Evolutionary conservation across 495 filamentous ascomycete genomes (phyloP).

Genomic region (Penicillium pulvis): DNA sequence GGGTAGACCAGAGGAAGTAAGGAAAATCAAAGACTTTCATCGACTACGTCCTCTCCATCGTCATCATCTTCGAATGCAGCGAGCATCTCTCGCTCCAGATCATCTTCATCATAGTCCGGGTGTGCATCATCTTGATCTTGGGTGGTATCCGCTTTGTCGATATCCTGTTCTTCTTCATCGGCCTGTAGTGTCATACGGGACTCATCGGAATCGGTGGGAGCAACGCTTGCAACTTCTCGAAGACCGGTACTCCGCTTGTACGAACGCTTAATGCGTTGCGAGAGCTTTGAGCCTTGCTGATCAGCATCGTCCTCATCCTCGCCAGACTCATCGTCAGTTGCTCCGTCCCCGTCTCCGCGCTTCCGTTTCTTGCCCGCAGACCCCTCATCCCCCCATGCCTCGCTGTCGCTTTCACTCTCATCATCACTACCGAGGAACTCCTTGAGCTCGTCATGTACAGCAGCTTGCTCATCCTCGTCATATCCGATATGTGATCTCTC

Average conservation of each 20-base stretch:
- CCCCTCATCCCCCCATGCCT: constrained; percentile 33
- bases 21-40: constrained; percentile 29
- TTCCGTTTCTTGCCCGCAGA: constrained; percentile 43
- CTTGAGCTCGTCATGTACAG: constrained; percentile 69
- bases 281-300: constrained; percentile 39
- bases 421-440: constrained; percentile 75
- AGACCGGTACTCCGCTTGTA: constrained; percentile 50
- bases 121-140: constrained; percentile 24
- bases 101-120: constrained; percentile 57
- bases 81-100: constrained; percentile 66
- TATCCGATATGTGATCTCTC: constrained; percentile 41
- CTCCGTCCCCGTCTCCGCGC: constrained; percentile 38
- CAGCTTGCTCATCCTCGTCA: constrained; percentile 50
- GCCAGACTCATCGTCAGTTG: constrained; percentile 30
- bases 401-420: constrained; percentile 54
- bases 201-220: constrained; percentile 7
- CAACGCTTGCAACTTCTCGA: constrained; percentile 44
- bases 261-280: constrained; percentile 53
- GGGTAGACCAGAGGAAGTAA: constrained; percentile 6
- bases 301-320: constrained; percentile 41
- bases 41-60: constrained; percentile 10
- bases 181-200: constrained; percentile 54
- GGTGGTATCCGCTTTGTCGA: constrained; percentile 24
- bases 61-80: constrained; percentile 62
- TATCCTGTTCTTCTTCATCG: constrained; percentile 30